A percentile compares a stretch with the other conserved stretches of the same genome.
Evolutionary conservation across 345 rosid species (phyloP).

Genomic region (Isatis tinctoria): DNA sequence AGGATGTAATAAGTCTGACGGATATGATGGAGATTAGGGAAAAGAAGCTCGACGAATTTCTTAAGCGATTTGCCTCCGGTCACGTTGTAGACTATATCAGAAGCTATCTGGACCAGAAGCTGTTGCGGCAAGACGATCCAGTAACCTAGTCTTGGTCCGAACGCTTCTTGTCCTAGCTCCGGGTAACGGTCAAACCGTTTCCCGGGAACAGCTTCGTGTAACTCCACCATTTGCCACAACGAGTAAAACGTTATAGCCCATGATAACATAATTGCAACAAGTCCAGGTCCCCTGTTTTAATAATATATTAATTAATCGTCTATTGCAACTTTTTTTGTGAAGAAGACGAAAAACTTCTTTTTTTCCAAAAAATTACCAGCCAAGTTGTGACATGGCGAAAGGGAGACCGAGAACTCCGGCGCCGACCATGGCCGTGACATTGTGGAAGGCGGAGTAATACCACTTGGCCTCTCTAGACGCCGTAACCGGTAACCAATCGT

Average conservation of each 20-base stretch:
- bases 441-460: slow-evolving; percentile 89
- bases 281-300: slow-evolving; percentile 67
- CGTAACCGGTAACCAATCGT: slow-evolving; percentile 71
- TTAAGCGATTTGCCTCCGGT: slow-evolving; percentile 73
- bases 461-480: slow-evolving; percentile 74
- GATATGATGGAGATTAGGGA: slow-evolving; percentile 34
- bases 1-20: slow-evolving; percentile 69
- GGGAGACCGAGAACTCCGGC: slow-evolving; percentile 90
- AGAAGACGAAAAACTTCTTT: background rate
- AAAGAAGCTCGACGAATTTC: slow-evolving; percentile 50
- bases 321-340: background rate
- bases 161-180: slow-evolving; percentile 80
- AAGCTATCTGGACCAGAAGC: slow-evolving; percentile 63
- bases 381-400: slow-evolving; percentile 76
- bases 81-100: slow-evolving; percentile 64
- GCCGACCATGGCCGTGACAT: slow-evolving; percentile 93
- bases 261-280: slow-evolving; percentile 45
- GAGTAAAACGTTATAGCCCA: slow-evolving; percentile 85
- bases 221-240: slow-evolving; percentile 82
- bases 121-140: slow-evolving; percentile 83
- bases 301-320: background rate
- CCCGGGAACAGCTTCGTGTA: slow-evolving; percentile 81
- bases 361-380: slow-evolving; percentile 41
- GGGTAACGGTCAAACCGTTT: slow-evolving; percentile 74
- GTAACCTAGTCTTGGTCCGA: slow-evolving; percentile 76